Evolutionary conservation across 2,329 filamentous ascomycete species (phyloP).

Genomic region (Laburnicola sp.): DNA sequence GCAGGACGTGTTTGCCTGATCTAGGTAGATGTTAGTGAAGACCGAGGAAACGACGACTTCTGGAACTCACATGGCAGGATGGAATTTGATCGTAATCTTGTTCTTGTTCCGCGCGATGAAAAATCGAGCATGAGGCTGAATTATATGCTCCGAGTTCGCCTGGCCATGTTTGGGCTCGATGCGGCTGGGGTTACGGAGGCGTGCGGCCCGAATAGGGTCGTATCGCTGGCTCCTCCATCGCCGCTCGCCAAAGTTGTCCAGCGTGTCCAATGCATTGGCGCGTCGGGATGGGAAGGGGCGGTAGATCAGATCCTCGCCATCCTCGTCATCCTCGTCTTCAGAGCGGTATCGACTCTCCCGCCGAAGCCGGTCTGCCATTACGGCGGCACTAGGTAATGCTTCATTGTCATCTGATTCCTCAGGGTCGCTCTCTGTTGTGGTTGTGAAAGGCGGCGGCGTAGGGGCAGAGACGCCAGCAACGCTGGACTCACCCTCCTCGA

Average conservation of each 20-base stretch:
- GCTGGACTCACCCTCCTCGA: slow-evolving; percentile 23
- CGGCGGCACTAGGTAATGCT: slow-evolving; percentile 43
- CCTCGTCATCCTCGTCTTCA: slow-evolving; percentile 44
- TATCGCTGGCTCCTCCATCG: slow-evolving; percentile 41
- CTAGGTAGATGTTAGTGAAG: slow-evolving; percentile 36
- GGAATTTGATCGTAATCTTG: slow-evolving; percentile 84
- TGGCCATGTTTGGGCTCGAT: slow-evolving; percentile 34
- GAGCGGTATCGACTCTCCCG: slow-evolving; percentile 45
- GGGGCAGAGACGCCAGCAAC: slow-evolving; percentile 38
- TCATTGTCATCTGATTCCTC: slow-evolving; percentile 42
- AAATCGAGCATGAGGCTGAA: slow-evolving; percentile 78
- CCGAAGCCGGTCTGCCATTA: slow-evolving; percentile 45
- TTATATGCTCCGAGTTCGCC: slow-evolving; percentile 46
- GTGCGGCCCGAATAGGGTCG: slow-evolving; percentile 36
- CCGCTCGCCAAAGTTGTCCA: slow-evolving; percentile 35
- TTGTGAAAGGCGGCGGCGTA: slow-evolving; percentile 46
- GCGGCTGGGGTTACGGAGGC: slow-evolving; percentile 38
- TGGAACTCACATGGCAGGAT: slow-evolving; percentile 67
- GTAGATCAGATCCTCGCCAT: slow-evolving; percentile 36
- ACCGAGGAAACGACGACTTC: not conserved
- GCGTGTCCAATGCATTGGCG: slow-evolving; percentile 27
- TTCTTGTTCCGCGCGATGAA: slow-evolving; percentile 80
- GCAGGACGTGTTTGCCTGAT: slow-evolving; percentile 77
- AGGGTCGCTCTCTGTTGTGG: slow-evolving; percentile 44
- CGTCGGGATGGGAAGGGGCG: slow-evolving; percentile 27